Conservation (phyloP, 106 monocot genomes). For the Hemerocallis citrina region DNA sequence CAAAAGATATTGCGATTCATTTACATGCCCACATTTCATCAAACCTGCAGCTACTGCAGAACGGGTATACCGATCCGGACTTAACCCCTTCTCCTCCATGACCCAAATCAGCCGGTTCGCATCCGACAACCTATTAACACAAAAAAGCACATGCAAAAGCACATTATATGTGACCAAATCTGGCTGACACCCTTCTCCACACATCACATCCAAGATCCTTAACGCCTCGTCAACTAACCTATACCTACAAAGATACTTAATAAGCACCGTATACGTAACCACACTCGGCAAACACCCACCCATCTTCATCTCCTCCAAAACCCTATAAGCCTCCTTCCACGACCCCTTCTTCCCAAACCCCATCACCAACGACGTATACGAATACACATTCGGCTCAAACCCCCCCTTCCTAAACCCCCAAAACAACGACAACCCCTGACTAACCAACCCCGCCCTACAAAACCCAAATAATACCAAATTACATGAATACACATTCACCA, state of each 20-base stretch:
- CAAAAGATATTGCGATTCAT: constrained; percentile 19
- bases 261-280: constrained; percentile 43
- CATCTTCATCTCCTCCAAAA: constrained; percentile 28
- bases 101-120: constrained; percentile 19
- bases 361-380: constrained; percentile 49
- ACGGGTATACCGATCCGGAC: constrained; percentile 28
- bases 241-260: constrained; percentile 37
- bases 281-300: constrained; percentile 31
- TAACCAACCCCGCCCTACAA: constrained; percentile 31
- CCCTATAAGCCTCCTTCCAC: constrained; percentile 41
- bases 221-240: constrained; percentile 21
- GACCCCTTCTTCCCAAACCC: constrained; percentile 40
- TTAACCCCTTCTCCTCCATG: constrained; percentile 26
- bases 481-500: constrained; percentile 31
- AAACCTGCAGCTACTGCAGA: constrained; percentile 32
- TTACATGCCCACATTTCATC: constrained; percentile 32
- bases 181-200: constrained; percentile 21
- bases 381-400: constrained; percentile 28
- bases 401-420: constrained; percentile 44
- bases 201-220: constrained; percentile 20
- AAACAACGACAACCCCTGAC: constrained; percentile 31
- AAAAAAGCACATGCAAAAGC: constrained; percentile 27
- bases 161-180: constrained; percentile 49
- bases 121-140: constrained; percentile 18
- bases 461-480: constrained; percentile 54